Base-by-base conservation (phyloP, 495 filamentous ascomycete species). In the Trichoderma parareesei region DNA sequence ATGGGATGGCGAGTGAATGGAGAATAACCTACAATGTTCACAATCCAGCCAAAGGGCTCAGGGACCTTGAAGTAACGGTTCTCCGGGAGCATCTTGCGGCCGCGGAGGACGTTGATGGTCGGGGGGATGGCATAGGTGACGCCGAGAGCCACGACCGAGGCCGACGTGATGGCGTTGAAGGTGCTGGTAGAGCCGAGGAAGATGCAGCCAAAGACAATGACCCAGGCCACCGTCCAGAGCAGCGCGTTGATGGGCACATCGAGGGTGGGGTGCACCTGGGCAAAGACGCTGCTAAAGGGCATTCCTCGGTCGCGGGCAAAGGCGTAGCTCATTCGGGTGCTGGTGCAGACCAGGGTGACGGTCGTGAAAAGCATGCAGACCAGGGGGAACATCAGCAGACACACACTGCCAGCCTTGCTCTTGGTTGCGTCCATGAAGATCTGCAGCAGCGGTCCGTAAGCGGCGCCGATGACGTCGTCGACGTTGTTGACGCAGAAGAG, bases 281-380 rank as follows among this genome's bases (percentile, higher is more conserved):
- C 82, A 67, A 93, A 87, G 71, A 86, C 77, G 1, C 71, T 74
- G 14, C 86, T 90, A 53, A 83, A 83, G 0, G 90, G 90, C 14
- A 92, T 79, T 33, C 88, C 89, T 13, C 87, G 83, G 68, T 92
- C 89, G 67, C 89, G 82, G 38, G 85, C 85, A 67, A 93, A 93
- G 2, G 89, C 88, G 66, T 88, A 92, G 38, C 85, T 84, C 87
- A 92, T 91, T 13, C 90, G 85, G 65, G 83, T 88, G 62, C 84
- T 86, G 10, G 90, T 91, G 4, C 88, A 90, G 87, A 90, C 89
- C 68, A 92, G 86, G 14, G 81, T 85, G 2, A 81, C 88, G 2
- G 83, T 81, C 7, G 88, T 87, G 69, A 92, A 91, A 0, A 92
- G 73, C 64, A 91, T 82, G 69, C 88, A 91, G 16, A 87, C 72